Conservation (phyloP, 371 early-diverging fungal species). For the Entomophthora muscae region DNA sequence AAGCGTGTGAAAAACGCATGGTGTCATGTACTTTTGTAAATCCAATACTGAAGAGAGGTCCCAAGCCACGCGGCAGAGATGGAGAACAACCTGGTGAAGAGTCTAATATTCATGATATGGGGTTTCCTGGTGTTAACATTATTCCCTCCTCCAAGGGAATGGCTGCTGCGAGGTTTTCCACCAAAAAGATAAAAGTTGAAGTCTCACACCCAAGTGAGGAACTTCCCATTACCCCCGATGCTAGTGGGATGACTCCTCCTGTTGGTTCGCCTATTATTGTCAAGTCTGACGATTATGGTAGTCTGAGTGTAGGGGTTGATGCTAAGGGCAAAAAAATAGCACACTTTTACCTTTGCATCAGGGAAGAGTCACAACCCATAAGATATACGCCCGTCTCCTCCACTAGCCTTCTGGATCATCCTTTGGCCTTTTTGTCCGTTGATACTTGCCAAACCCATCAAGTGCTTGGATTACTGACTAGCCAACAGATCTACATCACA, state of each 20-base stretch:
- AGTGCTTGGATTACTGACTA: background rate
- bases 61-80: slow-evolving; percentile 2
- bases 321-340: slow-evolving; percentile 1
- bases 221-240: background rate
- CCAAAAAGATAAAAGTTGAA: background rate
- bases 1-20: slow-evolving; percentile 4
- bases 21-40: slow-evolving; percentile 6
- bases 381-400: background rate
- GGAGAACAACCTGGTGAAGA: background rate
- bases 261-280: background rate
- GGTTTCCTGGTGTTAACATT: background rate
- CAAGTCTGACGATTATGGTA: slow-evolving; percentile 5
- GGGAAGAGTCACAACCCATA: background rate
- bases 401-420: slow-evolving; percentile 3
- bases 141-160: background rate
- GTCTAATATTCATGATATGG: background rate
- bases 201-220: background rate
- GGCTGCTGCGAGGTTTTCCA: background rate
- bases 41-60: slow-evolving; percentile 7
- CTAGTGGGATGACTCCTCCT: background rate
- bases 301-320: slow-evolving; percentile 1
- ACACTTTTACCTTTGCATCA: slow-evolving; percentile 1
- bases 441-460: slow-evolving; percentile 2
- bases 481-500: slow-evolving; percentile 9
- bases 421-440: background rate